These are phyloP conservation scores for Polysphondylium violaceum DNA, from an alignment of 78 protist species.

Conservation along the genomic window DNA sequence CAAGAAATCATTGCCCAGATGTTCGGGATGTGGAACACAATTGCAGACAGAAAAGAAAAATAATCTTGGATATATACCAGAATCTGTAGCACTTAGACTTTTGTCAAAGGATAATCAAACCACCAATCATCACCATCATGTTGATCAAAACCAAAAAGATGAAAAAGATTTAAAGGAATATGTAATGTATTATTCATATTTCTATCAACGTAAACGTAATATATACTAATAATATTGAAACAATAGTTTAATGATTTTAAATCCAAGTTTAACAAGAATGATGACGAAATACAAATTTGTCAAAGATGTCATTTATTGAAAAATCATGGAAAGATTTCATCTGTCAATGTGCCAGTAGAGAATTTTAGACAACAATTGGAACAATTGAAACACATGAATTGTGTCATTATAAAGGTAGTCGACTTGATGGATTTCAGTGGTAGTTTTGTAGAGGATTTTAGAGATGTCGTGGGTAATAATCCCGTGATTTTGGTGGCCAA, in stretches of 20 bases:
- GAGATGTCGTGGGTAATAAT: slow-evolving; percentile 59
- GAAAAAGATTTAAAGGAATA: not conserved
- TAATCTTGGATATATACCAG: slow-evolving; percentile 57
- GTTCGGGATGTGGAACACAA: slow-evolving; percentile 75
- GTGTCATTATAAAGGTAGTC: slow-evolving; percentile 62
- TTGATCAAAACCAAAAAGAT: not conserved
- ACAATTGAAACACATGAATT: slow-evolving; percentile 36
- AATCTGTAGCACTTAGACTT: slow-evolving; percentile 46
- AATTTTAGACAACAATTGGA: slow-evolving; percentile 15
- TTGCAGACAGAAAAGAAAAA: slow-evolving; percentile 42
- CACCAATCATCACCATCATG: not conserved
- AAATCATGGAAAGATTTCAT: slow-evolving; percentile 64
- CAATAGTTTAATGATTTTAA: not conserved
- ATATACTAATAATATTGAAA: not conserved
- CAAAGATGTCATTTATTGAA: slow-evolving; percentile 80
- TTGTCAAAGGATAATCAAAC: not conserved
- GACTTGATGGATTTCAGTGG: slow-evolving; percentile 81
- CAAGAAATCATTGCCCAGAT: not conserved
- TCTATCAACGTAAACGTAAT: not conserved
- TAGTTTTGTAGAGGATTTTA: slow-evolving; percentile 43
- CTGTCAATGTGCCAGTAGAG: slow-evolving; percentile 53
- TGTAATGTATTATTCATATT: not conserved
- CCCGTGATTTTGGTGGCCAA: slow-evolving; percentile 70
- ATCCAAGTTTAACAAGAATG: slow-evolving; percentile 2
- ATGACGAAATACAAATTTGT: slow-evolving; percentile 28